Conservation (phyloP, 108 stramenopile species). For the Pelagomonas calceolata region DNA sequence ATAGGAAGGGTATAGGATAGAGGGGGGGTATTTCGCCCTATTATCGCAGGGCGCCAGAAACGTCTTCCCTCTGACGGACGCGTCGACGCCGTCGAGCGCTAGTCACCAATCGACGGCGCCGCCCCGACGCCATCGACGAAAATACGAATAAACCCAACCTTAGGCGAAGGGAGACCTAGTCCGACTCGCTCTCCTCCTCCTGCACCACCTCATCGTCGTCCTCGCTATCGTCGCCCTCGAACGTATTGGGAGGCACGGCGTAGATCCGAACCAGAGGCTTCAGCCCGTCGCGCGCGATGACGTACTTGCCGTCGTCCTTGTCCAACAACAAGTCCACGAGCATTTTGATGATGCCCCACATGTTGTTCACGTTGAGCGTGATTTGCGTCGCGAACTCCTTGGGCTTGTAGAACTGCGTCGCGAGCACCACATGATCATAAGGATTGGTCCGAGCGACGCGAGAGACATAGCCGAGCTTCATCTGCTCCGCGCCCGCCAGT, state of each 20-base stretch:
- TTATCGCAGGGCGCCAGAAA: too few species aligned
- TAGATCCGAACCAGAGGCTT: slow-evolving; percentile 84
- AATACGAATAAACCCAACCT: too few species aligned
- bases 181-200: background rate
- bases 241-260: slow-evolving; percentile 76
- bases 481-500: slow-evolving; percentile 85
- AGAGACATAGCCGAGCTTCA: slow-evolving; percentile 94
- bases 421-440: slow-evolving; percentile 79
- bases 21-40: too few species aligned
- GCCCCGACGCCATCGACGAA: too few species aligned
- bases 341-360: slow-evolving; percentile 97
- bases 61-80: too few species aligned
- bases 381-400: slow-evolving; percentile 92
- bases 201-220: slow-evolving; percentile 37
- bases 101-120: too few species aligned
- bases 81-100: too few species aligned
- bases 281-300: slow-evolving; percentile 89
- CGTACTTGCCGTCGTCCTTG: slow-evolving; percentile 88
- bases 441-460: slow-evolving; percentile 67
- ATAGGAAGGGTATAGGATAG: too few species aligned
- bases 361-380: slow-evolving; percentile 70
- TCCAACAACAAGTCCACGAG: slow-evolving; percentile 72
- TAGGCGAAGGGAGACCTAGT: too few species aligned
- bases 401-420: slow-evolving; percentile 88
- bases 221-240: slow-evolving; percentile 76